These are phyloP conservation scores for Kodamaea jinghongensis DNA, from an alignment of 805 yeast species.

Conservation along the genomic window DNA sequence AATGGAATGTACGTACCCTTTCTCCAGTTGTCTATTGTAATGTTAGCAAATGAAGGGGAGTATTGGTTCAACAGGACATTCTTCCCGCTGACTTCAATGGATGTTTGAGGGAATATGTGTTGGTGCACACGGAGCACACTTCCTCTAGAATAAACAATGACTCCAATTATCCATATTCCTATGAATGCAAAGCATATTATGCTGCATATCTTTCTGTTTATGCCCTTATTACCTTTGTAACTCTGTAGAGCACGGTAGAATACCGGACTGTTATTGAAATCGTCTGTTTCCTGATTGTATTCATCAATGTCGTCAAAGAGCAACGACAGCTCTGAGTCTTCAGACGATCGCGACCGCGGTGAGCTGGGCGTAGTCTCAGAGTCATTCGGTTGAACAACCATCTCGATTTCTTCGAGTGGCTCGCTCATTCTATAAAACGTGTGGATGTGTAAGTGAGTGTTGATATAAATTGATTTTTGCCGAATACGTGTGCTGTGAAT, in stretches of 20 bases:
- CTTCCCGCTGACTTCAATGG: constrained; percentile 21
- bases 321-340: constrained; percentile 22
- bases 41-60: constrained; percentile 22
- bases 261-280: constrained; percentile 20
- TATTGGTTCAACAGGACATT: constrained; percentile 34
- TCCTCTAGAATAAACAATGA: constrained; percentile 25
- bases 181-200: constrained; percentile 6
- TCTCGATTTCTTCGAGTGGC: too few relatives aligned
- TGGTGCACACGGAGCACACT: too few relatives aligned
- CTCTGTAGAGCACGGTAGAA: constrained; percentile 22
- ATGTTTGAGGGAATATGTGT: constrained; percentile 17
- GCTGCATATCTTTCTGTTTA: constrained; percentile 5
- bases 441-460: too few relatives aligned
- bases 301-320: constrained; percentile 30
- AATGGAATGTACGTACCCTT: constrained; percentile 22
- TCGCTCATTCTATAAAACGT: too few relatives aligned
- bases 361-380: constrained; percentile 4
- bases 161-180: constrained; percentile 26
- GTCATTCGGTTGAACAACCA: background rate
- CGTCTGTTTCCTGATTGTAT: constrained; percentile 14
- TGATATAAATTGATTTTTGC: too few relatives aligned
- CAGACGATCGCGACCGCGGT: constrained; percentile 12
- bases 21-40: constrained; percentile 25
- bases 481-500: too few relatives aligned
- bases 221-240: constrained; percentile 15